Percentiles rank a stretch among this genome's conserved stretches.
These are phyloP conservation scores for Myrica gale DNA, from an alignment of 306 rosid genomes.

Conservation along the genomic window DNA sequence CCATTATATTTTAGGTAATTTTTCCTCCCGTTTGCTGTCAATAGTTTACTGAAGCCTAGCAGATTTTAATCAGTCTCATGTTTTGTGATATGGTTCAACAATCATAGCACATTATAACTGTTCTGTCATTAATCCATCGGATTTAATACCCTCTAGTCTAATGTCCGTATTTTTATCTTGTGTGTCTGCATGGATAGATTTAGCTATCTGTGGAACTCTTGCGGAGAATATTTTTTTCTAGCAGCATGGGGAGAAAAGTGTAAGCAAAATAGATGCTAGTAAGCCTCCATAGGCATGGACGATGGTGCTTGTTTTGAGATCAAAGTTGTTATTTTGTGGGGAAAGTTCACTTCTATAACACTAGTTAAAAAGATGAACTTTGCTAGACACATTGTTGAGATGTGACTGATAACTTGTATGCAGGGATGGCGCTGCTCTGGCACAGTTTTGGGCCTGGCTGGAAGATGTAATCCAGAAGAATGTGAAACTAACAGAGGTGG, in stretches of 20 bases:
- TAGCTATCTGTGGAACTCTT: background rate
- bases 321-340: background rate
- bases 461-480: conserved; percentile 64
- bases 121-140: background rate
- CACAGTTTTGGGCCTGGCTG: conserved; percentile 92
- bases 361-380: conserved; percentile 5
- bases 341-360: conserved; percentile 3
- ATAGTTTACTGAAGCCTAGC: background rate
- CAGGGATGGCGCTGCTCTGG: conserved; percentile 95
- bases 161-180: background rate
- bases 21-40: background rate
- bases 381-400: conserved; percentile 3
- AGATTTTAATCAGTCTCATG: background rate
- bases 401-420: conserved; percentile 33
- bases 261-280: conserved; percentile 4
- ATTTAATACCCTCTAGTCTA: background rate
- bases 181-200: background rate
- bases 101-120: background rate
- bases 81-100: background rate
- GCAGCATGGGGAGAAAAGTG: background rate
- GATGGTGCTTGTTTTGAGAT: background rate
- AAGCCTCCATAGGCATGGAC: background rate
- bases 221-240: background rate
- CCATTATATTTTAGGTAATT: background rate
- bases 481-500: conserved; percentile 67